phyloP scores from a whole-genome alignment of 2,329 filamentous ascomycete species.

The Ilyonectria robusta region DNA sequence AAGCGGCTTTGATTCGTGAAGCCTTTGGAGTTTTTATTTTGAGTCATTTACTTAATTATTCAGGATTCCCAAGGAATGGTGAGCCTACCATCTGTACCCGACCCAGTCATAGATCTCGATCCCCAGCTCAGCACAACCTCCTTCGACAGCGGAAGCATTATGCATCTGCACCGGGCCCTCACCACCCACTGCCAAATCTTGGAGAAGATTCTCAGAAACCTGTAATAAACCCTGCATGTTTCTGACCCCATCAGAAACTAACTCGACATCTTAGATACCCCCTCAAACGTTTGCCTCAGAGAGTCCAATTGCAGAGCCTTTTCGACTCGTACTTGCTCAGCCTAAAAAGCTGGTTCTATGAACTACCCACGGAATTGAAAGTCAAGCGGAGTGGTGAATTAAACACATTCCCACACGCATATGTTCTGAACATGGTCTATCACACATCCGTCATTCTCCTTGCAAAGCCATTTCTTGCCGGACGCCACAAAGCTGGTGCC shows the following conservation, averaged over 20 bases:
- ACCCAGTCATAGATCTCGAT: not conserved
- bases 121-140: not conserved
- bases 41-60: not conserved
- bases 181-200: slow-evolving; percentile 18
- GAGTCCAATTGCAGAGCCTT: not conserved
- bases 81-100: not conserved
- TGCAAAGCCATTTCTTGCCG: slow-evolving; percentile 7
- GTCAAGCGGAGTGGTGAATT: not conserved
- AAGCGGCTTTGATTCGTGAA: not conserved
- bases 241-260: accelerated
- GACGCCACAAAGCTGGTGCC: too few species aligned
- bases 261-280: slow-evolving; percentile 5
- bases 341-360: slow-evolving; percentile 13
- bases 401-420: slow-evolving; percentile 4
- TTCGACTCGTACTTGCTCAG: slow-evolving; percentile 15
- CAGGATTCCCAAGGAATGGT: slow-evolving; percentile 6
- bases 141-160: too few species aligned
- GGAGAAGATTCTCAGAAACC: slow-evolving; percentile 20
- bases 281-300: not conserved
- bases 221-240: not conserved
- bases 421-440: slow-evolving; percentile 15
- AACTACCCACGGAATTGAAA: not conserved
- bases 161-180: not conserved
- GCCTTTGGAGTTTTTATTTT: not conserved
- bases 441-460: slow-evolving; percentile 16